Evolutionary conservation across 768 basidiomycete genomes (phyloP).

Genomic region (Cystofilobasidium capitatum): DNA sequence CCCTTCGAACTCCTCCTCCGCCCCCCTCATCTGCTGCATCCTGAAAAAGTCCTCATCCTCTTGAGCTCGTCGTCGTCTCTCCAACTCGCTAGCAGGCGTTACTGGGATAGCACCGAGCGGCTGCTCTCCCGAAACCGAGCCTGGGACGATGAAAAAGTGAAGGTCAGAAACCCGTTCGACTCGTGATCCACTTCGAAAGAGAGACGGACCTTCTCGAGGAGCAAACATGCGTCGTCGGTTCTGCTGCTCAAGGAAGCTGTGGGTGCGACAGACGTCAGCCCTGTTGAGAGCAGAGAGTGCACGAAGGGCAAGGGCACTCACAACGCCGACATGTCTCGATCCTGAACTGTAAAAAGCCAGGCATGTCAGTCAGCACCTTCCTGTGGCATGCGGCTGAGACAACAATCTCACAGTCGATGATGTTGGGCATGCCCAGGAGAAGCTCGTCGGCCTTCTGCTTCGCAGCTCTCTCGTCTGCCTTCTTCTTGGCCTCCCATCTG

Average conservation of each 20-base stretch:
- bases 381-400: no score
- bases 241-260: constrained; percentile 21
- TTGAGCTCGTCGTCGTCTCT: no score
- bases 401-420: constrained; percentile 1
- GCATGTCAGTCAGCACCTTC: no score
- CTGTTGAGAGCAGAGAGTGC: neutral
- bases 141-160: neutral
- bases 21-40: no score
- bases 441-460: constrained; percentile 1
- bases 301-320: neutral
- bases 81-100: no score
- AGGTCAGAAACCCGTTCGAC: neutral
- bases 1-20: no score
- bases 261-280: neutral
- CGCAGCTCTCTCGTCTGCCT: neutral
- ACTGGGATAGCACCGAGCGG: no score
- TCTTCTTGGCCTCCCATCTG: neutral
- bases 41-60: no score
- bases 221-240: neutral
- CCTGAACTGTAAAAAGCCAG: constrained; percentile 14
- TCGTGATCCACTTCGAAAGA: neutral
- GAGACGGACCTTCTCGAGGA: neutral
- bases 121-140: neutral
- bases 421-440: constrained; percentile 7
- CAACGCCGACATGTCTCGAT: neutral